These are phyloP conservation scores for Exophiala oligosperma DNA, from an alignment of 2,329 filamentous ascomycete species.

Conservation along the genomic window DNA sequence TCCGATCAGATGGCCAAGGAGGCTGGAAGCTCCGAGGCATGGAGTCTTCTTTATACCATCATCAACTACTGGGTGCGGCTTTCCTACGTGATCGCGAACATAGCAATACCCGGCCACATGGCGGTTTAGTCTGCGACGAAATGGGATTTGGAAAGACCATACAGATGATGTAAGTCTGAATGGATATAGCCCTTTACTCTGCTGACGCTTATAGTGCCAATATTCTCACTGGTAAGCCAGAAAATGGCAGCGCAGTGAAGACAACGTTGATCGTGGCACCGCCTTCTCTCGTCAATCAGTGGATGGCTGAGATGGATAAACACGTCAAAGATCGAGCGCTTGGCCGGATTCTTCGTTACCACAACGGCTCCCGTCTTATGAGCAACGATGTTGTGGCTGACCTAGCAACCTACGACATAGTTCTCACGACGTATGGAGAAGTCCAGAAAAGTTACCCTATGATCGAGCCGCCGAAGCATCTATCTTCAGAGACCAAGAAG, in stretches of 20 bases:
- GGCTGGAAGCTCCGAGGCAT: constrained; percentile 37
- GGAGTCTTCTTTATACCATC: constrained; percentile 36
- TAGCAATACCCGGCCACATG: constrained; percentile 28
- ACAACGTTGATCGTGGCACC: constrained; percentile 42
- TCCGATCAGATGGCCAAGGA: constrained; percentile 32
- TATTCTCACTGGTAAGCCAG: constrained; percentile 37
- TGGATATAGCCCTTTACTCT: not conserved
- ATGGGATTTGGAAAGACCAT: constrained; percentile 46
- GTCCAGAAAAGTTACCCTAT: constrained; percentile 37
- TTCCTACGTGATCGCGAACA: constrained; percentile 28
- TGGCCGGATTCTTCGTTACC: constrained; percentile 30
- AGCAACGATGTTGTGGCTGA: constrained; percentile 25
- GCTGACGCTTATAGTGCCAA: constrained; percentile 32
- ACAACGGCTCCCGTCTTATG: constrained; percentile 26
- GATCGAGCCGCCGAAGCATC: constrained; percentile 22
- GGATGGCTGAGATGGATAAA: constrained; percentile 35
- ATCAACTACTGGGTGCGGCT: constrained; percentile 34
- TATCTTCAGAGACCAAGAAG: constrained; percentile 26
- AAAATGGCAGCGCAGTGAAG: constrained; percentile 19
- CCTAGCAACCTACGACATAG: constrained; percentile 29
- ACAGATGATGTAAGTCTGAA: constrained; percentile 34
- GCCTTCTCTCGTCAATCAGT: constrained; percentile 36
- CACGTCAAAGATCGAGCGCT: constrained; percentile 34
- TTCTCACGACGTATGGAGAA: constrained; percentile 42
- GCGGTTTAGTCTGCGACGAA: constrained; percentile 41